Conservation (phyloP, 129 eudicot genomes). For the Erigeron canadensis region DNA sequence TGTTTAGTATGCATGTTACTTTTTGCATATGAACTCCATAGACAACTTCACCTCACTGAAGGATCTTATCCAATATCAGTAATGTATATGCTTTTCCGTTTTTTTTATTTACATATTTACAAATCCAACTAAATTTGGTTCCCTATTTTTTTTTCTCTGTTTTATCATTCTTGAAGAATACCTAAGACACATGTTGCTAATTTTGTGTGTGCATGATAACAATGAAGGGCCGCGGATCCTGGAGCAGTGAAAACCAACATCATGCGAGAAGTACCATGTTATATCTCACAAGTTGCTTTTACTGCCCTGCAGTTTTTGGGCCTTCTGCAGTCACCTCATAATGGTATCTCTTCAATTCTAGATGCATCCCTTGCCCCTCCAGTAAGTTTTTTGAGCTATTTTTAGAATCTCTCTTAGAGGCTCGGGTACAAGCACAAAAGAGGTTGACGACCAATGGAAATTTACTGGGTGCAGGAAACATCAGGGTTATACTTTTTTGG, state of each 20-base stretch:
- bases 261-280: constrained; percentile 76
- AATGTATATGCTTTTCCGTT: constrained; percentile 43
- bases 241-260: constrained; percentile 81
- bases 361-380: constrained; percentile 73
- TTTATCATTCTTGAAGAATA: background rate
- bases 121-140: background rate
- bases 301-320: constrained; percentile 47
- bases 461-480: constrained; percentile 55
- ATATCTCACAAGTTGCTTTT: constrained; percentile 49
- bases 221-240: constrained; percentile 78
- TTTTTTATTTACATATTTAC: background rate
- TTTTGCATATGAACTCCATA: constrained; percentile 81
- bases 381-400: constrained; percentile 40
- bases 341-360: constrained; percentile 44
- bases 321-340: constrained; percentile 60
- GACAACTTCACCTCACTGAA: constrained; percentile 47
- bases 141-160: background rate
- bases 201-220: constrained; percentile 3
- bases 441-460: background rate
- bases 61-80: constrained; percentile 57
- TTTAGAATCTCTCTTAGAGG: background rate
- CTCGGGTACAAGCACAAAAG: background rate
- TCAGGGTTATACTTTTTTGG: constrained; percentile 83
- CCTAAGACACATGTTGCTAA: background rate
- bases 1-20: constrained; percentile 65